Percentiles rank a stretch among this genome's conserved stretches.
These are phyloP conservation scores for Lathyrus sativus DNA, from an alignment of 306 rosid species.

Conservation along the genomic window DNA sequence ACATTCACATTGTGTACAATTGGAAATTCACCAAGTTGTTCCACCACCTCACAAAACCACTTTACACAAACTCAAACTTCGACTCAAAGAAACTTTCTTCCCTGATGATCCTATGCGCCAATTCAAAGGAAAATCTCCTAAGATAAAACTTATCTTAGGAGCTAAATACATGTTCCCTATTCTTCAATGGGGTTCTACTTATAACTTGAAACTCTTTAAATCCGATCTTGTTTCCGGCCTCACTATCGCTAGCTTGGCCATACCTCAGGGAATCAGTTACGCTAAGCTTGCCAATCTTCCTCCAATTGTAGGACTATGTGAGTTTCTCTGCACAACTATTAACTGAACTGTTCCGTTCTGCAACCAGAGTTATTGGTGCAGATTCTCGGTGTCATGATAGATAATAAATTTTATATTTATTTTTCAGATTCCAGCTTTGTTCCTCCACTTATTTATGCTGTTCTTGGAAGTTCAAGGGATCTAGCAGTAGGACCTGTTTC, in stretches of 20 bases:
- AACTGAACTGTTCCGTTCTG: too few species aligned
- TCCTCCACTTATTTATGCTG: conserved; percentile 91
- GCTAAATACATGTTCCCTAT: conserved; percentile 87
- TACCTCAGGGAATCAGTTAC: conserved; percentile 98
- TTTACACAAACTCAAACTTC: conserved; percentile 49
- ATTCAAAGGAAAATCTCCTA: conserved; percentile 70
- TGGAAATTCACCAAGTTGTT: conserved; percentile 65
- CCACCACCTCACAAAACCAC: conserved; percentile 69
- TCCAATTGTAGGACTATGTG: conserved; percentile 93
- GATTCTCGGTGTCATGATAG: too few species aligned
- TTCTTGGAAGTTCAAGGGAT: conserved; percentile 93
- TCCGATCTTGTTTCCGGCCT: conserved; percentile 91
- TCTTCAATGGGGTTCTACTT: conserved; percentile 85
- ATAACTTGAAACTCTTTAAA: conserved; percentile 68
- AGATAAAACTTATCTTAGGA: conserved; percentile 55
- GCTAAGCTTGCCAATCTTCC: conserved; percentile 93
- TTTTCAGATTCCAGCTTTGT: conserved; percentile 92
- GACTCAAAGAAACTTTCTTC: conserved; percentile 82
- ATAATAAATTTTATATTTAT: neutral
- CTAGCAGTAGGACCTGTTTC: conserved; percentile 98
- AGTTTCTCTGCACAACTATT: conserved; percentile 28
- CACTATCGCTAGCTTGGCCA: conserved; percentile 97
- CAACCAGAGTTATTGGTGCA: too few species aligned
- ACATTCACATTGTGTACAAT: conserved; percentile 54
- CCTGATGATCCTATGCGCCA: conserved; percentile 95